These are phyloP conservation scores for Phascolomyces articulosus DNA, from an alignment of 371 early-diverging fungal genomes.

Conservation along the genomic window DNA sequence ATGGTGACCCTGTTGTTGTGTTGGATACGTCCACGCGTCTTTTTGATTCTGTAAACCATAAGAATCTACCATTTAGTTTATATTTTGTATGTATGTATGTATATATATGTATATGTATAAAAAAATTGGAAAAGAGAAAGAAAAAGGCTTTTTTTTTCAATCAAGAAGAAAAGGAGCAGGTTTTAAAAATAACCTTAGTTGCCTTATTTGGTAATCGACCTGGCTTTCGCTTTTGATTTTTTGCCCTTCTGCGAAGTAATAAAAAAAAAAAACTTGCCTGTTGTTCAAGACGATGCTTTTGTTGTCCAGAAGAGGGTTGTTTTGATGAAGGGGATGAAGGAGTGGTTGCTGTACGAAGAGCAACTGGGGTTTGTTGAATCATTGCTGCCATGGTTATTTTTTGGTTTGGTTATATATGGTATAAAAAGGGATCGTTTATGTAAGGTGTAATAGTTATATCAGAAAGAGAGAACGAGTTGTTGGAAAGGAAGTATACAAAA, in stretches of 20 bases:
- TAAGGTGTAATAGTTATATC: neutral
- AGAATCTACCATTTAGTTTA: slow-evolving; percentile 5
- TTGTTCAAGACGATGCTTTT: slow-evolving; percentile 26
- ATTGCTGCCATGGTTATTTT: slow-evolving; percentile 18
- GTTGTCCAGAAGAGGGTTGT: neutral
- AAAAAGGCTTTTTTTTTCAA: no score
- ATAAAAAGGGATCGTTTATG: slow-evolving; percentile 2
- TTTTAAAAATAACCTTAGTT: slow-evolving; percentile 18
- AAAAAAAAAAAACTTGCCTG: slow-evolving; percentile 18
- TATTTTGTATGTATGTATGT: neutral
- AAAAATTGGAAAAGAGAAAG: neutral
- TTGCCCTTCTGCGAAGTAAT: slow-evolving; percentile 12
- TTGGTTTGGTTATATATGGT: neutral
- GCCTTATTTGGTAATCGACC: slow-evolving; percentile 12
- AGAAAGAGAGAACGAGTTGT: no score
- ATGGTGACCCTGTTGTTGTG: slow-evolving; percentile 15
- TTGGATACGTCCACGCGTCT: slow-evolving; percentile 25
- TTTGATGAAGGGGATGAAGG: neutral
- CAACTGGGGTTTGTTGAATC: slow-evolving; percentile 18
- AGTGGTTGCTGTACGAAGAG: slow-evolving; percentile 4
- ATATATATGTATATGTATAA: no score
- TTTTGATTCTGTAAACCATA: slow-evolving; percentile 12
- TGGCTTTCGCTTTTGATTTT: slow-evolving; percentile 13
- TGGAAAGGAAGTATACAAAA: slow-evolving; percentile 10
- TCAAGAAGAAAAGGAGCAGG: slow-evolving; percentile 11